phyloP scores from a whole-genome alignment of 2,329 filamentous ascomycete species.

The Cladosporium sp. region DNA sequence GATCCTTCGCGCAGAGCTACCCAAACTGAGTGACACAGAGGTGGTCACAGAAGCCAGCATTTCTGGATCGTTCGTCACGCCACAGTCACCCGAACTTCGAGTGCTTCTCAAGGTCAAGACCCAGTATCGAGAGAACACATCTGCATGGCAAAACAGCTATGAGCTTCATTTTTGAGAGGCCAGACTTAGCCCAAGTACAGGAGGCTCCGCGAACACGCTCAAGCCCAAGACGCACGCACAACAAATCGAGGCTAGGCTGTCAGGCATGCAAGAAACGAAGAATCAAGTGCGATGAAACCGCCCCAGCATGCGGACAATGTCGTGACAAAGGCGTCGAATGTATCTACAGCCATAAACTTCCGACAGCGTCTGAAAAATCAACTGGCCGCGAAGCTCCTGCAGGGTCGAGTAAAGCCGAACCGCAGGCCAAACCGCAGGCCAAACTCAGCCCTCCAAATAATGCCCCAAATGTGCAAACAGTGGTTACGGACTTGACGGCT shows the following conservation, averaged over 20 bases:
- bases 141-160: not conserved
- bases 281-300: conserved; percentile 32
- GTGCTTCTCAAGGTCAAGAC: too few species aligned
- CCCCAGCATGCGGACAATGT: conserved; percentile 29
- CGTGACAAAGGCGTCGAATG: conserved; percentile 25
- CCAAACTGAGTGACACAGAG: too few species aligned
- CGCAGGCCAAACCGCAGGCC: not conserved
- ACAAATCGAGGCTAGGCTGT: conserved; percentile 25
- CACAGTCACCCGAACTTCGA: too few species aligned
- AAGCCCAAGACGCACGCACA: conserved; percentile 17
- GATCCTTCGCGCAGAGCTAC: too few species aligned
- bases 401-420: not conserved
- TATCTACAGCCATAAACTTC: conserved; percentile 20
- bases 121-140: not conserved
- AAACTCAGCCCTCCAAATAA: not conserved
- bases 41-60: not conserved
- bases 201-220: conserved; percentile 16
- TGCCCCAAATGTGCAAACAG: not conserved
- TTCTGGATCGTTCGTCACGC: not conserved
- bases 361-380: not conserved
- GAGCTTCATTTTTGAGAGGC: conserved; percentile 17
- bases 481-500: not conserved
- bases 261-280: conserved; percentile 29
- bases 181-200: conserved; percentile 18
- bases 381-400: not conserved